A percentile compares a stretch with the other conserved stretches of the same genome.
Evolutionary conservation across 768 basidiomycete genomes (phyloP).

Genomic region (Auricularia sp.): DNA sequence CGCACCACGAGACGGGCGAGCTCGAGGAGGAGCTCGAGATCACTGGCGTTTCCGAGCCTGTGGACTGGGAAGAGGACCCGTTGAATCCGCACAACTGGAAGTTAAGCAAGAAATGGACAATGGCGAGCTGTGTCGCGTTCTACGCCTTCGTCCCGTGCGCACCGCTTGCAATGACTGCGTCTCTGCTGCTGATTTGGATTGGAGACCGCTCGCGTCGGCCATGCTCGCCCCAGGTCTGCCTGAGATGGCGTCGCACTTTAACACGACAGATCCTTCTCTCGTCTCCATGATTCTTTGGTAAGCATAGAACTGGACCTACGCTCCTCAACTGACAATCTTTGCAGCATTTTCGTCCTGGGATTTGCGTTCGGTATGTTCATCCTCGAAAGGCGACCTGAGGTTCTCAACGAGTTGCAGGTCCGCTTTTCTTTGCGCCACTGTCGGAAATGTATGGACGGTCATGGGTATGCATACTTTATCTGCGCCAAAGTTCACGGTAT

Average conservation of each 20-base stretch:
- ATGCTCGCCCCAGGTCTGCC: constrained; percentile 68
- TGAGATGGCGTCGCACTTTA: constrained; percentile 21
- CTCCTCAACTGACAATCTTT: background rate
- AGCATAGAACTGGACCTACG: background rate
- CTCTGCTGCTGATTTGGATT: constrained; percentile 27
- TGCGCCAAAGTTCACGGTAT: too few species aligned
- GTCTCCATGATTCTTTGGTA: background rate
- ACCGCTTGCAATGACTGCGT: constrained; percentile 20
- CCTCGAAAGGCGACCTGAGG: constrained; percentile 51
- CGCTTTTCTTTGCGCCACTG: constrained; percentile 38
- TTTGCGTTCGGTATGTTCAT: constrained; percentile 30
- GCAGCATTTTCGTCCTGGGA: constrained; percentile 42
- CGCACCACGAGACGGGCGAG: too few species aligned
- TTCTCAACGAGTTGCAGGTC: constrained; percentile 28
- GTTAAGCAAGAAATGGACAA: constrained; percentile 43
- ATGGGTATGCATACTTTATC: constrained; percentile 36
- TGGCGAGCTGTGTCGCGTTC: constrained; percentile 7
- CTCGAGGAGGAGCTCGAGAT: background rate
- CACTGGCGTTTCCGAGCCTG: background rate
- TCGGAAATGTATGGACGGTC: constrained; percentile 46
- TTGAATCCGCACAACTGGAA: constrained; percentile 63
- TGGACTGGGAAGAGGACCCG: constrained; percentile 44
- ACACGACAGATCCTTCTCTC: constrained; percentile 31
- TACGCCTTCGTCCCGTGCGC: constrained; percentile 25
- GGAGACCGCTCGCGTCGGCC: constrained; percentile 36